These are phyloP conservation scores for Chamaecyparis obtusa DNA, from an alignment of 75 land plant species.

Conservation along the genomic window DNA sequence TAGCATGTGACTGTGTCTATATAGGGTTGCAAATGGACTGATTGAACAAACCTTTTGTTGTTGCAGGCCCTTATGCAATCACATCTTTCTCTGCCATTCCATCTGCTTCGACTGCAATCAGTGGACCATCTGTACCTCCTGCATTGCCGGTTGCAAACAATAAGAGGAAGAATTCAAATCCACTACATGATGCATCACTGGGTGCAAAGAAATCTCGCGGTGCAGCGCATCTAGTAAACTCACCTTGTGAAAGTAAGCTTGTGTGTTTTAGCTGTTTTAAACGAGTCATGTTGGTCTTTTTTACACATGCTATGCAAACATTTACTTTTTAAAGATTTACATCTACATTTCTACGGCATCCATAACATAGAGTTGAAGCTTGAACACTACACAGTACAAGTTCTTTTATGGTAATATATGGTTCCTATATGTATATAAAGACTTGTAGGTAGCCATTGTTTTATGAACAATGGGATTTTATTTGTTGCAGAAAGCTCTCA, in stretches of 20 bases:
- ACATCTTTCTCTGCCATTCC: not conserved
- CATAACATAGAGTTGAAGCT: not conserved
- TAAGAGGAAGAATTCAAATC: constrained; percentile 5
- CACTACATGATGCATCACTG: not conserved
- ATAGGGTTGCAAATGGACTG: not conserved
- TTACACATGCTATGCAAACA: no score
- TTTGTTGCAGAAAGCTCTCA: not conserved
- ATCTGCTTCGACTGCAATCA: not conserved
- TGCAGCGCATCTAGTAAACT: not conserved
- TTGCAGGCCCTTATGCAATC: constrained; percentile 4
- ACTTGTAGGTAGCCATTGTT: not conserved
- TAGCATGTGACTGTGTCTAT: not conserved
- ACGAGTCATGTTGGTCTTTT: no score
- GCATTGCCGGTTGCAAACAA: constrained; percentile 5
- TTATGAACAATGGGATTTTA: not conserved
- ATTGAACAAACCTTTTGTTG: not conserved
- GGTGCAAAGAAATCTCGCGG: not conserved
- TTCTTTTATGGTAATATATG: not conserved
- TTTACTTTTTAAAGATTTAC: no score
- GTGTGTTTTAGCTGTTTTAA: not conserved
- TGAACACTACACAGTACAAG: not conserved
- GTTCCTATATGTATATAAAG: not conserved
- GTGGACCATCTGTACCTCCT: not conserved
- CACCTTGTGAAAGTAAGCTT: constrained; percentile 1
- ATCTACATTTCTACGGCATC: not conserved